Evolutionary conservation across 2,329 filamentous ascomycete genomes (phyloP).

Genomic region (Talaromyces sp.): DNA sequence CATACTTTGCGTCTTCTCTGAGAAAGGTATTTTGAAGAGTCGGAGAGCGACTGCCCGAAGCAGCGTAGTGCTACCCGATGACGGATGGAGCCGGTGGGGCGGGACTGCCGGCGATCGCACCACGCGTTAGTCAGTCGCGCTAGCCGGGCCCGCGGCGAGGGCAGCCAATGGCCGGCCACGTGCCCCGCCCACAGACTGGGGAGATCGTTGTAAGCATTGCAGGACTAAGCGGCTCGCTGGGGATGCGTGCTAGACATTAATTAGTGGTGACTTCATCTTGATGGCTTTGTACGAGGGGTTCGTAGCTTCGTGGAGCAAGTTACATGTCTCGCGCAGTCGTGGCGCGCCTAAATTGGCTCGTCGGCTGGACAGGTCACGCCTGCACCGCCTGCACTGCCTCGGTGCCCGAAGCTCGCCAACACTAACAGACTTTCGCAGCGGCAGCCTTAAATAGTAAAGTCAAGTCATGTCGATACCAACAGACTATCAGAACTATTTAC

Average conservation of each 20-base stretch:
- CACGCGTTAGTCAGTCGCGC: not conserved
- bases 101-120: not conserved
- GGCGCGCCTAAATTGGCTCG: too few species aligned
- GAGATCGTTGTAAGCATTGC: not conserved
- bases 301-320: too few species aligned
- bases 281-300: not conserved
- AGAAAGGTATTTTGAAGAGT: not conserved
- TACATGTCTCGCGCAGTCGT: too few species aligned
- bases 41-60: not conserved
- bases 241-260: not conserved
- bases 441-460: not conserved
- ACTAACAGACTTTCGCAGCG: not conserved
- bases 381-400: too few species aligned
- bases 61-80: not conserved
- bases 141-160: not conserved
- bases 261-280: not conserved
- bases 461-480: not conserved
- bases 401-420: not conserved
- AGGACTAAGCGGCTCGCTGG: not conserved
- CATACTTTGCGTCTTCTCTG: not conserved
- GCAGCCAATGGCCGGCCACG: not conserved
- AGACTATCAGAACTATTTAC: too few species aligned
- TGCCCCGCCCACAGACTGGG: not conserved
- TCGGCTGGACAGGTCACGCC: not conserved
- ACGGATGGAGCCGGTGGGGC: not conserved